Conservation (phyloP, 192 early-diverging fungal species). For the Umbelopsis ramanniana region DNA sequence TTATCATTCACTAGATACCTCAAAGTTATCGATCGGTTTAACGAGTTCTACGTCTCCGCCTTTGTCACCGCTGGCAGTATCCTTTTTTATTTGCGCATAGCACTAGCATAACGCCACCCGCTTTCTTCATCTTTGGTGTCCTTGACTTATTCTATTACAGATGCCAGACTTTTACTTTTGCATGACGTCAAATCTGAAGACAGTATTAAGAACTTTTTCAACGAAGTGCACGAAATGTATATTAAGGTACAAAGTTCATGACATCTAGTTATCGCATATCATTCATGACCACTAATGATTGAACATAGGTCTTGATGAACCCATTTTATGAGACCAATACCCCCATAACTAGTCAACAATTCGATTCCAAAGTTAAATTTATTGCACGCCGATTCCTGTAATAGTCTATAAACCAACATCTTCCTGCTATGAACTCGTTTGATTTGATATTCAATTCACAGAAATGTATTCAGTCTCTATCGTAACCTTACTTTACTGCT, state of each 20-base stretch:
- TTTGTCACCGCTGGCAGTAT: conserved; percentile 90
- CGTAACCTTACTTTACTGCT: too few species aligned
- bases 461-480: too few species aligned
- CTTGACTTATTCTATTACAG: conserved; percentile 38
- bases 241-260: conserved; percentile 69
- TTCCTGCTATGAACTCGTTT: not conserved
- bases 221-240: conserved; percentile 82
- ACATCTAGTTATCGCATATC: not conserved
- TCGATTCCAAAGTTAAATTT: conserved; percentile 80
- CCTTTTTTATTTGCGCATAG: conserved; percentile 14
- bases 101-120: not conserved
- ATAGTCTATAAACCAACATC: conserved; percentile 20
- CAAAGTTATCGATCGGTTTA: conserved; percentile 93
- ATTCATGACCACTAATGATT: not conserved
- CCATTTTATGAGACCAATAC: conserved; percentile 88
- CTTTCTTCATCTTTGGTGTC: not conserved
- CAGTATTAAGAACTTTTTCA: conserved; percentile 82
- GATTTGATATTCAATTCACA: not conserved
- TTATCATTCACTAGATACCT: conserved; percentile 69
- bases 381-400: conserved; percentile 79
- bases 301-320: conserved; percentile 76
- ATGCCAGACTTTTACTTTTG: conserved; percentile 79
- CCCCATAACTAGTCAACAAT: conserved; percentile 76
- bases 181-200: conserved; percentile 81
- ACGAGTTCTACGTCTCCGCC: conserved; percentile 91